Conservation (phyloP, 23 red algal species). For the Cyanidium caldarium region DNA sequence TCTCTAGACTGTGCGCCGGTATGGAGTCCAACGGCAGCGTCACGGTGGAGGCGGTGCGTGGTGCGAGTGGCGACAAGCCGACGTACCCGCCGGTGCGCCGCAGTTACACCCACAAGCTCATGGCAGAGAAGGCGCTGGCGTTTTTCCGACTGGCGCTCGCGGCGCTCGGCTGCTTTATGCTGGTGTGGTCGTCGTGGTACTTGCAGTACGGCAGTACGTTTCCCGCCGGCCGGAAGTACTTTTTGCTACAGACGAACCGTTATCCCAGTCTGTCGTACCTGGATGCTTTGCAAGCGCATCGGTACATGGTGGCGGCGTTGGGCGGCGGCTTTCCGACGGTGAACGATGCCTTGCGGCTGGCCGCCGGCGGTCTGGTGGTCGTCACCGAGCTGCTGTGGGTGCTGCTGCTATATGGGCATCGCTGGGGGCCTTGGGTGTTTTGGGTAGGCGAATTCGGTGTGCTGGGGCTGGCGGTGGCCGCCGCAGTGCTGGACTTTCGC, state of each 20-base stretch:
- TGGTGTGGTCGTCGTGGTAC: constrained; percentile 6
- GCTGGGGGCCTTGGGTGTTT: neutral
- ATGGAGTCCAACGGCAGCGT: too few species aligned
- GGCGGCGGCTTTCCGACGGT: neutral
- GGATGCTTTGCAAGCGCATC: neutral
- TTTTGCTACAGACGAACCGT: neutral
- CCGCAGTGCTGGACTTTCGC: neutral
- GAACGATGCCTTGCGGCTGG: neutral
- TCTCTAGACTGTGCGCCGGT: too few species aligned
- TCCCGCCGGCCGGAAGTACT: neutral
- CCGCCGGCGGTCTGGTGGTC: neutral
- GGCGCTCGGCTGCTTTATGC: neutral
- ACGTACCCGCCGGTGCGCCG: too few species aligned
- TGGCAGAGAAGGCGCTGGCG: neutral
- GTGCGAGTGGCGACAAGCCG: too few species aligned
- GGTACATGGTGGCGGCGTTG: neutral
- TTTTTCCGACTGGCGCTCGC: neutral
- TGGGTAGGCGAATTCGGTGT: neutral
- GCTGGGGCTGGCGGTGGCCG: neutral
- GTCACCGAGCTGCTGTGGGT: neutral
- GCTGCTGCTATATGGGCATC: neutral
- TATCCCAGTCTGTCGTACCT: neutral
- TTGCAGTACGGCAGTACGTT: neutral
- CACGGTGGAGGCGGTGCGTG: too few species aligned
- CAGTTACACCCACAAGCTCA: neutral